Base-by-base conservation (phyloP, 352 stramenopile genomes). In the Globisporangium polare region DNA sequence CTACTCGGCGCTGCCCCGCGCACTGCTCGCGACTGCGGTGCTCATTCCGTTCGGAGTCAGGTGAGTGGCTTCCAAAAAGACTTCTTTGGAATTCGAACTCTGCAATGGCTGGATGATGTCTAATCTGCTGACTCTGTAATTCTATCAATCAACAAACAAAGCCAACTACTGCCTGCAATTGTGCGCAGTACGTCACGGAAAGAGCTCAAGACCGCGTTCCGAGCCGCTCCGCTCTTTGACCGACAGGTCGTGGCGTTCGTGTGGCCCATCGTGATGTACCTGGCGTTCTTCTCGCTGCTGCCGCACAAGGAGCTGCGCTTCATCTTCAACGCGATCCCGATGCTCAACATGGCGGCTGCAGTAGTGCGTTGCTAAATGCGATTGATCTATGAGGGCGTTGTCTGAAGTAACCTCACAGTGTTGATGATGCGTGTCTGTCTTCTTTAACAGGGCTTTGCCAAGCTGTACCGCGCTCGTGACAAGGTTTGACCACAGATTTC, bases 241-340 rank as follows among this genome's bases (percentile, higher is more conserved):
- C 66, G 67, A 24, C 76, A 69, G 6, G 82, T 93, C 7, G 35
- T 73, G 46, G 72, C 75, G 26, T 74, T 90, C 54, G 67, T 83
- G 41, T 90, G 80, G 80, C 84, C 84, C 0, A 68, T 87, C 24
- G 70, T 90, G 29, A 67, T 84, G 33, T 99, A 99, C 72, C 66
- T 99, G 8, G 69, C 67, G 17, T 75, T 99, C 6, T 99, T 98
- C 68, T 99, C 96, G 0, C 67, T 97, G 29, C 76, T 99, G 18
- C 96, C 95, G 13, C 97, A 99, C 81, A 99, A 99, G 70, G 97
- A 99, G 72, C 85, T 99, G 13, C 83, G 97, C 54, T 99, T 99
- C 68, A 90, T 99, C 42, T 98, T 99, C 72, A 97, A 97, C 47
- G 92, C 91, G 10, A 80, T 99, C 17, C 96, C 96, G n/a, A 89